A percentile compares a stretch with the other conserved stretches of the same genome.
Evolutionary conservation across 2,329 filamentous ascomycete genomes (phyloP).

Genomic region (Colletotrichum sidae): DNA sequence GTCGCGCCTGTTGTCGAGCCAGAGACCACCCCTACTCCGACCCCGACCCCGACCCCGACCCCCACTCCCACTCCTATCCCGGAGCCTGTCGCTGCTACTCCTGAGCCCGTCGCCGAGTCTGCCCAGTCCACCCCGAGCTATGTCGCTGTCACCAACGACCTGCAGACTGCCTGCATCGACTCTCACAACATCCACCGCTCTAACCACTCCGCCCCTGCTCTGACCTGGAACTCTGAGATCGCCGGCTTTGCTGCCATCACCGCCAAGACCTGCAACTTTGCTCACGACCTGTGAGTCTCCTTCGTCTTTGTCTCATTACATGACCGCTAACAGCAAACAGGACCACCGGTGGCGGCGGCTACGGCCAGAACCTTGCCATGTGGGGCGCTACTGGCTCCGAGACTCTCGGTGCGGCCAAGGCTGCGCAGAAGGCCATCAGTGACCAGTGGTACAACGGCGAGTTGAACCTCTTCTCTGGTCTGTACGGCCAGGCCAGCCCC

Average conservation of each 20-base stretch:
- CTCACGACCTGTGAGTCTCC: slow-evolving; percentile 80
- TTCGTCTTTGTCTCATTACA: neutral
- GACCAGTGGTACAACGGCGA: slow-evolving; percentile 93
- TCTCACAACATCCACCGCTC: slow-evolving; percentile 89
- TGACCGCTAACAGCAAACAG: slow-evolving; percentile 46
- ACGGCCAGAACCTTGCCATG: slow-evolving; percentile 94
- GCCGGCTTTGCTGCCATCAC: slow-evolving; percentile 72
- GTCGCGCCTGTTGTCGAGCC: slow-evolving; percentile 25
- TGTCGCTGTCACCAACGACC: slow-evolving; percentile 40
- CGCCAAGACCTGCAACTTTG: slow-evolving; percentile 76
- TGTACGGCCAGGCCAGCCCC: slow-evolving; percentile 70
- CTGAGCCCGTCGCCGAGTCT: slow-evolving; percentile 27
- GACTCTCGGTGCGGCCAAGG: slow-evolving; percentile 61
- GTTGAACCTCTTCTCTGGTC: slow-evolving; percentile 60
- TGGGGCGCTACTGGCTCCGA: slow-evolving; percentile 54
- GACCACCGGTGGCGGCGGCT: slow-evolving; percentile 69
- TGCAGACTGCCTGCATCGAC: slow-evolving; percentile 62
- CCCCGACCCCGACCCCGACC: slow-evolving; percentile 18
- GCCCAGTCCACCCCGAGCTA: slow-evolving; percentile 41
- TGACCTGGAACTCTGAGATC: slow-evolving; percentile 75
- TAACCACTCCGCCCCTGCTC: slow-evolving; percentile 78
- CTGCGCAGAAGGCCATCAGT: slow-evolving; percentile 76
- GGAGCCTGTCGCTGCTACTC: slow-evolving; percentile 21
- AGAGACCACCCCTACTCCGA: slow-evolving; percentile 35
- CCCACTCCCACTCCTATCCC: slow-evolving; percentile 34